Evolutionary conservation across 352 stramenopile genomes (phyloP).

Genomic region (Thraustochytrium striatum): DNA sequence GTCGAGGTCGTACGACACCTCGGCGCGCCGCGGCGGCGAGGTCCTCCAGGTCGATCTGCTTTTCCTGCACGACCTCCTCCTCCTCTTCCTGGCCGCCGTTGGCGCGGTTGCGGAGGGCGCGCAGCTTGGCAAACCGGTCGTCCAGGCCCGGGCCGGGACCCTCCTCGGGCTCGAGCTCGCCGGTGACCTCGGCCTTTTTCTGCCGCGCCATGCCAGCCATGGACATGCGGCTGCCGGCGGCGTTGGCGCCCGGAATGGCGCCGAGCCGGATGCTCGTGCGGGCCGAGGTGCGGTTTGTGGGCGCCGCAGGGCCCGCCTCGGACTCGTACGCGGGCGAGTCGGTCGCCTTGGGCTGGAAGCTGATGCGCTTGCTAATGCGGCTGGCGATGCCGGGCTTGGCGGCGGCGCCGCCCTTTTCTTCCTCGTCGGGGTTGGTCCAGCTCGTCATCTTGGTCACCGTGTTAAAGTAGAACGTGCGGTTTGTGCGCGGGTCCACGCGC

Average conservation of each 20-base stretch:
- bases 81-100: neutral
- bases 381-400: constrained; percentile 16
- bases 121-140: constrained; percentile 42
- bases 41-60: constrained; percentile 49
- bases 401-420: neutral
- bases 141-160: neutral
- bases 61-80: neutral
- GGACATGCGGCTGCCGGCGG: constrained; percentile 10
- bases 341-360: neutral
- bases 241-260: constrained; percentile 3
- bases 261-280: constrained; percentile 30
- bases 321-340: constrained; percentile 20
- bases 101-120: constrained; percentile 24
- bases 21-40: constrained; percentile 6
- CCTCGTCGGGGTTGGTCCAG: constrained; percentile 40
- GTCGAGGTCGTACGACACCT: constrained; percentile 42
- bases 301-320: constrained; percentile 7
- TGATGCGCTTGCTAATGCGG: constrained; percentile 14
- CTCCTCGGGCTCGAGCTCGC: too few species aligned
- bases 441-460: constrained; percentile 35
- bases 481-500: constrained; percentile 35
- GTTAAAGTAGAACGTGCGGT: constrained; percentile 49
- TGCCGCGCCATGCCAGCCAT: constrained; percentile 35
- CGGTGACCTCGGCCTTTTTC: constrained; percentile 28
- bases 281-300: constrained; percentile 29